Base-by-base conservation (phyloP, 257 asterid species). In the Penstemon eatonii region DNA sequence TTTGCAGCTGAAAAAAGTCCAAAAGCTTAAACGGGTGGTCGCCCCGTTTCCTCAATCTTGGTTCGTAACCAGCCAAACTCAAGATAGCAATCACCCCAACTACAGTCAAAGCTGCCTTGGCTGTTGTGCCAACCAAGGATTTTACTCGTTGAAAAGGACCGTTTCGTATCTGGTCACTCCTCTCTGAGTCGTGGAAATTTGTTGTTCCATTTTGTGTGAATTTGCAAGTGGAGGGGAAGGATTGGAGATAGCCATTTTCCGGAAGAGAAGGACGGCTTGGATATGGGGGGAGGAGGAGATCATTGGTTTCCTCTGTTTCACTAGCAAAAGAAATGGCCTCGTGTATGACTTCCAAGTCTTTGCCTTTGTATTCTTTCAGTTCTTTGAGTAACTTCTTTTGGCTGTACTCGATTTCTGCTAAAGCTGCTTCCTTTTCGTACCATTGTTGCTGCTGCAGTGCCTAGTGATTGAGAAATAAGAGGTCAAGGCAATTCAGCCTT, bases 231-330 rank as follows among this genome's bases (percentile, higher is more conserved):
- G 75, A 11, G 51, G 86, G 73, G 70, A 80, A 82, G 19, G 81
- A 68, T 41, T 86, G 57, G 49, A 78, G 77, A 67, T 82, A 84
- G 65, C 73, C 80, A 42, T 84, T 78, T 72, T 86, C 81, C 6
- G 89, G 62, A 63, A 80, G 91, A 75, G 88, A 81, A 46, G 94
- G 96, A 4, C 86, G 79, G 70, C 86, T 88, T 4, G 96, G 97
- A 69, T 93, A 93, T 2, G 99, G 99, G 25, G 99, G 99, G 54
- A 93, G 99, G 72, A 90, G 96, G 69, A 90, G 97, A 75, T 89
- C 96, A 1, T 71, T 87, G 74, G 71, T 82, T 59, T 91, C 96
- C 47, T 91, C 93, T 38, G 96, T 79, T 81, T 85, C 95, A 43
- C 95, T 79, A 7, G 96, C 97, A 57, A 94, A 94, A 71, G 93